A percentile compares a stretch with the other conserved stretches of the same genome.
Conservation (phyloP, 306 rosid species). For the Calophaca sinica region DNA sequence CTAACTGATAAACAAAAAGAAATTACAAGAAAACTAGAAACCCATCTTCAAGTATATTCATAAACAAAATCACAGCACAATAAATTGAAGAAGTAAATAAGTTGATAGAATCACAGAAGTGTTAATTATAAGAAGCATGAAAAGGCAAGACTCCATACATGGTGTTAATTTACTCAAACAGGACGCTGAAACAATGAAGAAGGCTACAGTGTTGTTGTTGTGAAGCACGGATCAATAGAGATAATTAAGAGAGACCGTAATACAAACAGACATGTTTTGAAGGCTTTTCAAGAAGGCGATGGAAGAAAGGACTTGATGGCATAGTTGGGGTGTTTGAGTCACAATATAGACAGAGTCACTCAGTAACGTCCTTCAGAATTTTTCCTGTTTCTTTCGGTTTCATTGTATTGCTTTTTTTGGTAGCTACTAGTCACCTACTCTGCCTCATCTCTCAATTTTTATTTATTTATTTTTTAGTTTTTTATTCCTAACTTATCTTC, state of each 20-base stretch:
- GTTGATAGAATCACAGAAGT: neutral
- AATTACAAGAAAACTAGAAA: constrained; percentile 4
- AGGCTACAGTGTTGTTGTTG: constrained; percentile 14
- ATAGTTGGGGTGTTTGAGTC: constrained; percentile 45
- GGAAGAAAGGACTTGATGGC: constrained; percentile 47
- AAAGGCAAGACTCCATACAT: neutral
- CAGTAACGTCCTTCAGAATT: constrained; percentile 59
- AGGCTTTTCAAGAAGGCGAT: constrained; percentile 36
- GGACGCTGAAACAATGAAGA: constrained; percentile 1
- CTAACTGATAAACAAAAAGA: neutral
- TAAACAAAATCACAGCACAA: neutral
- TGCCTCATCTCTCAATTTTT: constrained; percentile 21
- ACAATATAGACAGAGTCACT: constrained; percentile 49
- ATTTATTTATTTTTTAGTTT: neutral
- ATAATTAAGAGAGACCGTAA: neutral
- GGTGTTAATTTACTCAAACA: constrained; percentile 7
- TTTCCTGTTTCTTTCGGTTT: constrained; percentile 50
- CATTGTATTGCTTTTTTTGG: constrained; percentile 41
- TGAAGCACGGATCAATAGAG: neutral
- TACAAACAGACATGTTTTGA: constrained; percentile 15
- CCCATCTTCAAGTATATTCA: constrained; percentile 7
- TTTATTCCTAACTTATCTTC: neutral
- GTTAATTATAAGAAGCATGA: no score
- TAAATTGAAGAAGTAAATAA: constrained; percentile 1
- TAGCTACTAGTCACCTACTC: constrained; percentile 57